Base-by-base conservation (phyloP, 352 stramenopile genomes). In the Globisporangium polare region DNA sequence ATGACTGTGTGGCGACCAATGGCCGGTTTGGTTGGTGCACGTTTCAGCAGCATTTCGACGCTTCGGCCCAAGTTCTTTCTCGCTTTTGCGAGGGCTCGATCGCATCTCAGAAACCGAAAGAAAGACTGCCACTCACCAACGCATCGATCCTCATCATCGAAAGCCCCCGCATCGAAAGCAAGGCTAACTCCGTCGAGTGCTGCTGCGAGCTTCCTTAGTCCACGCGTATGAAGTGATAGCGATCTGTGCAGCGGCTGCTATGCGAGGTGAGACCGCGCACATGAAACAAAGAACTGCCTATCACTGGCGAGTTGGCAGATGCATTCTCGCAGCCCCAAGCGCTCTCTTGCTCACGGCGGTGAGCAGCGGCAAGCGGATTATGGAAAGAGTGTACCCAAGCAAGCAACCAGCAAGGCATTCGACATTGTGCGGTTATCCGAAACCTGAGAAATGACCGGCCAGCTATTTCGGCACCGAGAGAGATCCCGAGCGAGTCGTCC, bases 1-100 rank as follows among this genome's bases (percentile, higher is more conserved):
- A n/a, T n/a, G n/a, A n/a, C 24, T 59, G 27, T 50, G 43, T 7
- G 79, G 88, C 4, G 88, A 53, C 27, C 46, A 10, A 53, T 53
- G 46, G 24, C 2, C 46, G 7, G 46, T 35, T 52, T 33, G 35
- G 4, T 33, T 2, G 9, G 39, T 22, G 39, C 8, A 2, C 8
- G 8, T 41, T 41, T 41, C 13, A 41, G 35, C 35, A 41, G 15
- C 39, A 46, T 46, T 46, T 46, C 39, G 39, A 46, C 39, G 39
- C 39, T 20, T 52, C 22, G 24, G 22, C 45, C 15, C 22, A 1
- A 18, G 13, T 52, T 52, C 45, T 52, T 50, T 52, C 22, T 29
- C 10, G 10, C 45, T 2, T 52, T 24, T 37, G 12, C 15, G 47
- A 53, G 37, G 2, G 24, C 47, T 53, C 47, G 5, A 26, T 53